Percentiles rank a stretch among this genome's conserved stretches.
Conservation (phyloP, 306 rosid species). For the Potentilla sterilis region DNA sequence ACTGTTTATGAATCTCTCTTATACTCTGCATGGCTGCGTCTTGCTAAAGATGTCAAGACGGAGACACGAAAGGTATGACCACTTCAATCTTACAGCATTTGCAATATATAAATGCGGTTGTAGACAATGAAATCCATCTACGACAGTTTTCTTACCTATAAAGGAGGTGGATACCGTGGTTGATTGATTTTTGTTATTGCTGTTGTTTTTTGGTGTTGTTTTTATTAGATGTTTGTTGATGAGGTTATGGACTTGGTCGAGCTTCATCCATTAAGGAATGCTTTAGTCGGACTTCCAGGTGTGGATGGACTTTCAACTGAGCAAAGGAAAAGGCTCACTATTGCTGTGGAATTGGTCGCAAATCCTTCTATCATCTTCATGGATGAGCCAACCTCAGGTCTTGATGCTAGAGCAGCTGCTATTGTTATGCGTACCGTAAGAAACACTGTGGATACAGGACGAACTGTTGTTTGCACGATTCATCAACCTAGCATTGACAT, state of each 20-base stretch:
- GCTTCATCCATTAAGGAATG: conserved; percentile 51
- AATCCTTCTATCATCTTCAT: conserved; percentile 87
- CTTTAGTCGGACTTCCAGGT: conserved; percentile 81
- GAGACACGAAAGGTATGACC: conserved; percentile 42
- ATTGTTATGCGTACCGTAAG: conserved; percentile 88
- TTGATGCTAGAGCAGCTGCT: conserved; percentile 95
- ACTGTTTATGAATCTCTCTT: conserved; percentile 63
- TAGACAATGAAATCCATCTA: neutral
- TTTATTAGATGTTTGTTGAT: conserved; percentile 51
- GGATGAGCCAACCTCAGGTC: conserved; percentile 95
- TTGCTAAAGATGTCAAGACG: conserved; percentile 55
- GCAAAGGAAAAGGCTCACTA: conserved; percentile 83
- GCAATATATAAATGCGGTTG: neutral
- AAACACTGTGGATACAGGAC: conserved; percentile 76
- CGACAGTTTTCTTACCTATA: neutral
- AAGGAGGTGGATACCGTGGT: conserved; percentile 7
- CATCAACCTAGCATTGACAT: conserved; percentile 93
- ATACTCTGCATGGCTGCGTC: conserved; percentile 70
- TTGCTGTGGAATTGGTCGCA: conserved; percentile 83
- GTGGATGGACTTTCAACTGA: conserved; percentile 76
- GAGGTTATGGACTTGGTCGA: conserved; percentile 73
- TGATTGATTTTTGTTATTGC: conserved; percentile 5
- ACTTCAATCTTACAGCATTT: neutral
- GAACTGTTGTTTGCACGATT: conserved; percentile 90
- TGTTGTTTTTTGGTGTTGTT: neutral